Conservation (phyloP, 768 basidiomycete genomes). For the Hypholoma sublateritium region DNA sequence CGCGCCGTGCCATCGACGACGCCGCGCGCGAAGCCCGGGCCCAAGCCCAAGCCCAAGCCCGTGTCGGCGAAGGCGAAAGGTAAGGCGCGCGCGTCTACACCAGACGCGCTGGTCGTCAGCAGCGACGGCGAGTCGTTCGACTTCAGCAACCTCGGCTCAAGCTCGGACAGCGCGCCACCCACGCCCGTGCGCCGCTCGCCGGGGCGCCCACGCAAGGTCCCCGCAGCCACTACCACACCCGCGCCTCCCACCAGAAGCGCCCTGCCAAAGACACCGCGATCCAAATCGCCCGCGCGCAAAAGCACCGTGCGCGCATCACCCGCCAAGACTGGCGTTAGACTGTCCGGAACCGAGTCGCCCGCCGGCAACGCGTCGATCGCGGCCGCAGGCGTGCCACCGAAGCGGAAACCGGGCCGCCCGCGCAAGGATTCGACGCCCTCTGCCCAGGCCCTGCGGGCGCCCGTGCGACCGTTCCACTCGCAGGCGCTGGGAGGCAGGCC, state of each 20-base stretch:
- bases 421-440: slow-evolving; percentile 6
- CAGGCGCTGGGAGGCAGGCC: neutral
- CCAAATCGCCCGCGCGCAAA: neutral
- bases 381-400: slow-evolving; percentile 2
- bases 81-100: neutral
- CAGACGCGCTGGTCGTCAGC: neutral
- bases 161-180: neutral
- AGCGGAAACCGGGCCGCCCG: slow-evolving; percentile 15
- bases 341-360: neutral
- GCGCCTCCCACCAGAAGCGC: too few species aligned
- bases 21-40: too few species aligned
- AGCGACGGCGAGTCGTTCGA: slow-evolving; percentile 3
- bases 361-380: neutral
- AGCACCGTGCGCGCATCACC: neutral
- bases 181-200: neutral
- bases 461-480: neutral
- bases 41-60: too few species aligned
- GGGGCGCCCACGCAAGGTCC: too few species aligned
- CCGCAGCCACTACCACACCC: too few species aligned
- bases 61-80: too few species aligned
- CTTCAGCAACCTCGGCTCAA: slow-evolving; percentile 2
- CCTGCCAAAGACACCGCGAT: too few species aligned
- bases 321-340: neutral
- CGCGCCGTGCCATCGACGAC: neutral
- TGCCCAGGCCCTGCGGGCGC: neutral